A percentile compares a stretch with the other conserved stretches of the same genome.
Evolutionary conservation across 257 asterid genomes (phyloP).

Genomic region (Fraxinus americana): DNA sequence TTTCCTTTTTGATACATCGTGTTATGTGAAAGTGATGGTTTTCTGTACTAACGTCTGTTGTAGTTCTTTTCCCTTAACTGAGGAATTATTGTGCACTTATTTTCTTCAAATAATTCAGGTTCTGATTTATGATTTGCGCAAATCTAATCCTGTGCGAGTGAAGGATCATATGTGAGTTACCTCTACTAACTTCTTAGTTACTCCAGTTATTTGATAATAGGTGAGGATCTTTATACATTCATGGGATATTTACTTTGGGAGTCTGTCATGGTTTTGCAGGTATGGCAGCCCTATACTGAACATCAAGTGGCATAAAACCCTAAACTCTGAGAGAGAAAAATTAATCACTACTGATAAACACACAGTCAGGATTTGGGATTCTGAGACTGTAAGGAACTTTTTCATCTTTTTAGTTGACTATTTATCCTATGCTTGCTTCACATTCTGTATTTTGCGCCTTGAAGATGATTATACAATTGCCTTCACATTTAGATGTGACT

Average conservation of each 20-base stretch:
- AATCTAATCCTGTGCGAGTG: slow-evolving; percentile 68
- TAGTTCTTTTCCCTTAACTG: neutral
- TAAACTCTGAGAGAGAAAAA: slow-evolving; percentile 65
- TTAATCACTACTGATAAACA: slow-evolving; percentile 82
- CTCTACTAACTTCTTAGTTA: slow-evolving; percentile 13
- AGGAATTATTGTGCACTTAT: slow-evolving; percentile 4
- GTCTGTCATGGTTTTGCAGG: slow-evolving; percentile 48
- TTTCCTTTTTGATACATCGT: slow-evolving; percentile 10
- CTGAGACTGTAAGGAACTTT: slow-evolving; percentile 64
- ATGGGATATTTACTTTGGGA: slow-evolving; percentile 8
- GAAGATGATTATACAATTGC: neutral
- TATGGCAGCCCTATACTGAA: slow-evolving; percentile 85
- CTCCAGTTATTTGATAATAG: neutral
- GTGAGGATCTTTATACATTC: neutral
- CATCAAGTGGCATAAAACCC: slow-evolving; percentile 91
- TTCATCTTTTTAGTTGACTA: neutral
- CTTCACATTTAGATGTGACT: neutral
- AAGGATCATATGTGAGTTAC: slow-evolving; percentile 93
- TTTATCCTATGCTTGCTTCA: slow-evolving; percentile 5
- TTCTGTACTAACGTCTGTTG: neutral
- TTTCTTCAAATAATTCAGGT: slow-evolving; percentile 51
- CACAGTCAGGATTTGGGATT: slow-evolving; percentile 94
- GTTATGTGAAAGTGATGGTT: neutral
- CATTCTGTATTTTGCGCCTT: neutral
- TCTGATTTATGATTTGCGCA: slow-evolving; percentile 83